Evolutionary conservation across 441 rosid species (phyloP).

Genomic region (Populus hybrid): DNA sequence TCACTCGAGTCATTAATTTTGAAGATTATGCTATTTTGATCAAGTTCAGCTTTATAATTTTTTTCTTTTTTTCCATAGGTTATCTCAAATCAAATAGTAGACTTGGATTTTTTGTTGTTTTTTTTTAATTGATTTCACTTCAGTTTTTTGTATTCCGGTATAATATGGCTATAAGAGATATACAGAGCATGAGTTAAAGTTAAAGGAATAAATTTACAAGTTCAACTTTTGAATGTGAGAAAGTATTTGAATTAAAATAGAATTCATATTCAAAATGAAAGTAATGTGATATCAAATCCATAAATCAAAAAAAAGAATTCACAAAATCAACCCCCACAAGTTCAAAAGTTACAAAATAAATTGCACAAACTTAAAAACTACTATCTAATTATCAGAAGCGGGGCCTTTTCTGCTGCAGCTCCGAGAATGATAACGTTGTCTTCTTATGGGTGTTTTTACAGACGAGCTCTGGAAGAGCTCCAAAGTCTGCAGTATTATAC

Average conservation of each 20-base stretch:
- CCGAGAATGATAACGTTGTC: background rate
- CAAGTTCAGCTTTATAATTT: no score
- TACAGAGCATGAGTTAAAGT: background rate
- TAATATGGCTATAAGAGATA: background rate
- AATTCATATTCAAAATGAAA: no score
- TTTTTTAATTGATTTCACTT: no score
- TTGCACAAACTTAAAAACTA: no score
- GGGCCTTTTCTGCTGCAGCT: background rate
- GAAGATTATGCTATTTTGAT: no score
- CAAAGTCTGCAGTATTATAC: background rate
- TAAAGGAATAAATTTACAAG: background rate
- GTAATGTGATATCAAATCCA: background rate
- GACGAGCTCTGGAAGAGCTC: background rate
- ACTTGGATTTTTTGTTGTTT: no score
- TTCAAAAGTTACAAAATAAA: background rate
- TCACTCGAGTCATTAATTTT: no score
- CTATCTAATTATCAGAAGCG: background rate
- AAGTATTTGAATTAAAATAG: background rate
- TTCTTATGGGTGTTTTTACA: background rate
- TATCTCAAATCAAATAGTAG: no score
- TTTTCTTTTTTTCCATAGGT: no score
- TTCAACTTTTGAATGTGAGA: background rate
- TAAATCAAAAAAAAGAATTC: background rate
- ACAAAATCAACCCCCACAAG: background rate
- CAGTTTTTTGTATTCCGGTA: no score